Evolutionary conservation across 495 filamentous ascomycete species (phyloP).

Genomic region (Podospora pseudocomata): DNA sequence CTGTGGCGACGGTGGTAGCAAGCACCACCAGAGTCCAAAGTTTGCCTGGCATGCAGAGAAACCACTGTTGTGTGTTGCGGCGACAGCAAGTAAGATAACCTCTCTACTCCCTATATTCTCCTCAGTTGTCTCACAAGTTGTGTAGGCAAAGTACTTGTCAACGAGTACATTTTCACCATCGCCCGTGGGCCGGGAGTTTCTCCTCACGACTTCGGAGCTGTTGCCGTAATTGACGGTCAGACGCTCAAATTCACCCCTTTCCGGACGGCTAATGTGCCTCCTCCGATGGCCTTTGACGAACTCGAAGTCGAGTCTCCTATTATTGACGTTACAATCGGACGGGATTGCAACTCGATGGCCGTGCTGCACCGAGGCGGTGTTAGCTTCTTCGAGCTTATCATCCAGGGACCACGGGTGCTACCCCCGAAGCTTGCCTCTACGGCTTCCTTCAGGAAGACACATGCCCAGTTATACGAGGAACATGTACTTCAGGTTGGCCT

Average conservation of each 20-base stretch:
- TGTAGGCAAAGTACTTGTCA: constrained; percentile 51
- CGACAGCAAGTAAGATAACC: constrained; percentile 37
- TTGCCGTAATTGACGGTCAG: constrained; percentile 85
- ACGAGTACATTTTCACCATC: constrained; percentile 69
- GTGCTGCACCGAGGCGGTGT: constrained; percentile 63
- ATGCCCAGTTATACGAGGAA: constrained; percentile 16
- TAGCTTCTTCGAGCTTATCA: constrained; percentile 61
- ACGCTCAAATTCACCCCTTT: constrained; percentile 81
- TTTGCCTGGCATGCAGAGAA: constrained; percentile 81
- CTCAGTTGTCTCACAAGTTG: constrained; percentile 23
- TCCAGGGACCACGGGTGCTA: constrained; percentile 41
- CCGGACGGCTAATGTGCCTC: constrained; percentile 77
- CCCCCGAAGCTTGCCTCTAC: constrained; percentile 31
- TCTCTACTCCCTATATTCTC: constrained; percentile 8
- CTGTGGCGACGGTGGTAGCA: constrained; percentile 23
- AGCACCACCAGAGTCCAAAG: constrained; percentile 19
- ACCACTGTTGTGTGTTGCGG: constrained; percentile 59
- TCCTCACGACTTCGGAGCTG: constrained; percentile 74
- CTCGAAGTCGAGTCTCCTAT: constrained; percentile 58
- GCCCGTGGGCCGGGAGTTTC: constrained; percentile 61
- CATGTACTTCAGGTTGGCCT: constrained; percentile 30
- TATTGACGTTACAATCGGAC: constrained; percentile 71
- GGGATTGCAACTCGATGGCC: constrained; percentile 62
- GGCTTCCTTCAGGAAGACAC: constrained; percentile 20
- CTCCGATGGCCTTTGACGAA: constrained; percentile 85